These are phyloP conservation scores for Amylocystis lapponica DNA, from an alignment of 768 basidiomycete species.

Conservation along the genomic window DNA sequence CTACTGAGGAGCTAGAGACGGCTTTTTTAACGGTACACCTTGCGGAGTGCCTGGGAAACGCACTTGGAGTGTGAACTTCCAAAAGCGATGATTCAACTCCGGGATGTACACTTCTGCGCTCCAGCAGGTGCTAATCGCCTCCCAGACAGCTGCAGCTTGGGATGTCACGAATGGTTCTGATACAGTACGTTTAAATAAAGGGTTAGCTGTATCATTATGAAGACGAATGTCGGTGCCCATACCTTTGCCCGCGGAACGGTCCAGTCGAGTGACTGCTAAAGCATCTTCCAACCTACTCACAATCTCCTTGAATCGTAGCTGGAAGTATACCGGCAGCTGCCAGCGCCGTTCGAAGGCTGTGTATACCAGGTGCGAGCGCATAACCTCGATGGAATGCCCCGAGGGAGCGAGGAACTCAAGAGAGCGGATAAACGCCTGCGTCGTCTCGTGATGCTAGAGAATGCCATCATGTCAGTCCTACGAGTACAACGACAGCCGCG, in stretches of 20 bases:
- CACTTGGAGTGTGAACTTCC: slow-evolving; percentile 89
- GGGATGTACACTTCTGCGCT: slow-evolving; percentile 80
- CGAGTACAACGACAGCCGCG: neutral
- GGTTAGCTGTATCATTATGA: neutral
- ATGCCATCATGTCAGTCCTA: neutral
- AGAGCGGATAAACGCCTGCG: slow-evolving; percentile 75
- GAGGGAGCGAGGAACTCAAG: slow-evolving; percentile 84
- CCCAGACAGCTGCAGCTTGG: slow-evolving; percentile 66
- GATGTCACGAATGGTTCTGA: slow-evolving; percentile 43
- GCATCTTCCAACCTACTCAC: slow-evolving; percentile 69
- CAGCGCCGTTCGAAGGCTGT: slow-evolving; percentile 75
- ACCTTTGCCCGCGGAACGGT: slow-evolving; percentile 40
- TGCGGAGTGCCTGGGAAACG: slow-evolving; percentile 10
- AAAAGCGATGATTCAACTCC: slow-evolving; percentile 79
- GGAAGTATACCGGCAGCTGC: slow-evolving; percentile 97
- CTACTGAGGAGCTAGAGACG: slow-evolving; percentile 65
- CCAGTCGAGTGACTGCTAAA: slow-evolving; percentile 40
- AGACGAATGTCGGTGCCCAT: neutral
- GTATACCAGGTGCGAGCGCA: slow-evolving; percentile 72
- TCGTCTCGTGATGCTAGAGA: slow-evolving; percentile 74
- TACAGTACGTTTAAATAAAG: neutral
- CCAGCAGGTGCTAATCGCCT: slow-evolving; percentile 79
- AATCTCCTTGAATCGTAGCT: slow-evolving; percentile 95
- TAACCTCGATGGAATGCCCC: slow-evolving; percentile 54
- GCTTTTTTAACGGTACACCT: slow-evolving; percentile 1